phyloP scores from a whole-genome alignment of 768 basidiomycete species.

The Cytidiella melzeri region DNA sequence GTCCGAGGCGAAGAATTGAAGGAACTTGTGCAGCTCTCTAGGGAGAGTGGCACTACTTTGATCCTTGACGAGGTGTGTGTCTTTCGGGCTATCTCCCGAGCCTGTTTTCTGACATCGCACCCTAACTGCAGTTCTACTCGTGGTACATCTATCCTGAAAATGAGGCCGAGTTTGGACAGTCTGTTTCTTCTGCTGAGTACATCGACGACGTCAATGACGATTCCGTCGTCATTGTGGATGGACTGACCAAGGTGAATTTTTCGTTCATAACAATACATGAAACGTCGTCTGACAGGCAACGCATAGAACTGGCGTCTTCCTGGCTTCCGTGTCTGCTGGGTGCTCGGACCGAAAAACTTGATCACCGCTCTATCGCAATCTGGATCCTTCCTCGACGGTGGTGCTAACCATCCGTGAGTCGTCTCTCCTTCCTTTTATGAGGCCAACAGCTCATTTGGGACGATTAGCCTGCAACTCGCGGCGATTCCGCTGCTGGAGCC shows the following conservation, averaged over 20 bases:
- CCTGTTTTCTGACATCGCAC: too few species aligned
- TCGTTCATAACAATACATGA: background rate
- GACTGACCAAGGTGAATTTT: conserved; percentile 74
- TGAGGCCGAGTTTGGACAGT: conserved; percentile 66
- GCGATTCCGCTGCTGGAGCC: conserved; percentile 81
- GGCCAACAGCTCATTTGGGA: conserved; percentile 1
- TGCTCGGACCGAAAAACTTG: conserved; percentile 84
- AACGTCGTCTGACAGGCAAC: conserved; percentile 21
- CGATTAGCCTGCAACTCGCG: conserved; percentile 71
- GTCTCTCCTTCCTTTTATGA: too few species aligned
- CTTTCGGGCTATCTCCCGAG: too few species aligned
- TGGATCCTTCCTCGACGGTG: conserved; percentile 91
- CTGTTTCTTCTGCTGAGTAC: conserved; percentile 77
- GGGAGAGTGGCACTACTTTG: conserved; percentile 69
- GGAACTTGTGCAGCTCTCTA: conserved; percentile 66
- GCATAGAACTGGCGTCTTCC: conserved; percentile 91
- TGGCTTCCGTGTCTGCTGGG: conserved; percentile 94
- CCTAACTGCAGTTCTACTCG: conserved; percentile 85
- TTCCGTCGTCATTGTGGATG: conserved; percentile 80
- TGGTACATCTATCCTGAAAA: conserved; percentile 92
- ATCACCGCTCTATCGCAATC: conserved; percentile 90
- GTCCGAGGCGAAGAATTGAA: conserved; percentile 77
- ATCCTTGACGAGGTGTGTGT: conserved; percentile 73
- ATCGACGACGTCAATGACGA: conserved; percentile 86
- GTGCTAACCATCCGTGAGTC: conserved; percentile 85